A percentile compares a stretch with the other conserved stretches of the same genome.
These are phyloP conservation scores for Phytophthora citrophthora DNA, from an alignment of 352 stramenopile genomes.

Conservation along the genomic window DNA sequence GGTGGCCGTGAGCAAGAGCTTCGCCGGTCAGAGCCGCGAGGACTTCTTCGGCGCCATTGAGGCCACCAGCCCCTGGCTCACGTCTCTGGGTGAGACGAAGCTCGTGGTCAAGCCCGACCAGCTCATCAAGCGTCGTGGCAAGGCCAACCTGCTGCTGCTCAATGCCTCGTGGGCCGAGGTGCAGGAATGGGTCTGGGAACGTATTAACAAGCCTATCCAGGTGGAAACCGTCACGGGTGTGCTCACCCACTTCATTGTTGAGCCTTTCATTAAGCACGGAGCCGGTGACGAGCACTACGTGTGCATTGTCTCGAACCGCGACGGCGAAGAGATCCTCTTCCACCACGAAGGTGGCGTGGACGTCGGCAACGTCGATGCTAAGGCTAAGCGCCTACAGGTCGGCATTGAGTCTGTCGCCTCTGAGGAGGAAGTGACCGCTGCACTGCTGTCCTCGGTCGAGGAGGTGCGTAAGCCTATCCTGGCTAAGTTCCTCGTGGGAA, in stretches of 20 bases:
- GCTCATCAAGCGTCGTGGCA: constrained; percentile 97
- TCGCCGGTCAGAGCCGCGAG: constrained; percentile 43
- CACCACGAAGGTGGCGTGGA: constrained; percentile 96
- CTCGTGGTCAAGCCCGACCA: constrained; percentile 98
- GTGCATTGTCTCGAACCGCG: constrained; percentile 95
- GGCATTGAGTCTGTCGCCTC: constrained; percentile 75
- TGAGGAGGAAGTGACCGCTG: constrained; percentile 68
- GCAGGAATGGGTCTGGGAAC: constrained; percentile 94
- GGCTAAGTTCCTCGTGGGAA: constrained; percentile 89
- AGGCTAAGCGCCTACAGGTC: constrained; percentile 92
- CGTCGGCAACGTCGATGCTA: constrained; percentile 95
- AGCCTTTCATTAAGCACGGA: constrained; percentile 96
- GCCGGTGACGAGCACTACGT: constrained; percentile 97
- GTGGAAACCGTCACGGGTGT: constrained; percentile 92
- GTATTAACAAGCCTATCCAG: constrained; percentile 93
- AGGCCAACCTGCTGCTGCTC: constrained; percentile 95
- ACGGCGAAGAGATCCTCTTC: constrained; percentile 97
- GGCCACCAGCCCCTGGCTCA: constrained; percentile 84
- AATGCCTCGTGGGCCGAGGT: constrained; percentile 94
- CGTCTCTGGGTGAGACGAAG: constrained; percentile 65
- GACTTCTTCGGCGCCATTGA: constrained; percentile 79
- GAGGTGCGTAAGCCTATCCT: constrained; percentile 78
- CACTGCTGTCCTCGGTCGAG: constrained; percentile 87
- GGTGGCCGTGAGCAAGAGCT: constrained; percentile 58
- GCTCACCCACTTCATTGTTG: constrained; percentile 97